These are phyloP conservation scores for Chlorophyllum brunneum DNA, from an alignment of 768 basidiomycete species.

Conservation along the genomic window DNA sequence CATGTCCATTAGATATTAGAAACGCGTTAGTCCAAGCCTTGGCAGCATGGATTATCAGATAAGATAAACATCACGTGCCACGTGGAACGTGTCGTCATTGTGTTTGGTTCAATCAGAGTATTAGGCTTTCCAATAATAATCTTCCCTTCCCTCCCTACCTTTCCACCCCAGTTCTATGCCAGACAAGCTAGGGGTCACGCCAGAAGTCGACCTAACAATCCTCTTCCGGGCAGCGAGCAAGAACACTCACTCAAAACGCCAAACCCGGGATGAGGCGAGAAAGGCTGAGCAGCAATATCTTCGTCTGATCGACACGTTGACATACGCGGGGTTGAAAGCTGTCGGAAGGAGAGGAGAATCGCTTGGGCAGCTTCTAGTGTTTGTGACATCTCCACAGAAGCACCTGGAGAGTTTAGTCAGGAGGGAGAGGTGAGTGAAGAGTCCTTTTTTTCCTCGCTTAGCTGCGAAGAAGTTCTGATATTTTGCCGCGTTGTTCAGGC, in stretches of 20 bases:
- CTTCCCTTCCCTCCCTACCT: background rate
- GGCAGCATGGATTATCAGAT: no score
- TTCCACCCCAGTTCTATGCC: constrained; percentile 16
- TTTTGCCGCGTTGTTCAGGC: constrained; percentile 32
- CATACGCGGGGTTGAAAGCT: constrained; percentile 58
- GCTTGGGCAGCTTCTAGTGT: constrained; percentile 70
- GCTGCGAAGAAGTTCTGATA: background rate
- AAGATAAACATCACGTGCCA: background rate
- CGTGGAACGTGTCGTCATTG: constrained; percentile 11
- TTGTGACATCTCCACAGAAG: constrained; percentile 65
- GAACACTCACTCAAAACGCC: constrained; percentile 52
- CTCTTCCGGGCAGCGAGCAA: constrained; percentile 57
- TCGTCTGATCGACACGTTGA: constrained; percentile 57
- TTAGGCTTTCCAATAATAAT: background rate
- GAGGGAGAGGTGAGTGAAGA: constrained; percentile 63
- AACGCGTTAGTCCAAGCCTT: no score
- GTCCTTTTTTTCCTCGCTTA: background rate
- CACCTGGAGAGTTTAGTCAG: constrained; percentile 63
- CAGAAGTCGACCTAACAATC: constrained; percentile 70
- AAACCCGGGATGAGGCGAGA: constrained; percentile 55
- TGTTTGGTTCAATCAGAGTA: background rate
- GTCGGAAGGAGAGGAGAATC: constrained; percentile 77
- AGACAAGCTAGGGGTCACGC: constrained; percentile 21
- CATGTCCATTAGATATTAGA: no score
- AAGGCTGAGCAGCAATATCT: constrained; percentile 70